phyloP scores from a whole-genome alignment of 768 basidiomycete species.

The Chalciporus pseudorubinellus region DNA sequence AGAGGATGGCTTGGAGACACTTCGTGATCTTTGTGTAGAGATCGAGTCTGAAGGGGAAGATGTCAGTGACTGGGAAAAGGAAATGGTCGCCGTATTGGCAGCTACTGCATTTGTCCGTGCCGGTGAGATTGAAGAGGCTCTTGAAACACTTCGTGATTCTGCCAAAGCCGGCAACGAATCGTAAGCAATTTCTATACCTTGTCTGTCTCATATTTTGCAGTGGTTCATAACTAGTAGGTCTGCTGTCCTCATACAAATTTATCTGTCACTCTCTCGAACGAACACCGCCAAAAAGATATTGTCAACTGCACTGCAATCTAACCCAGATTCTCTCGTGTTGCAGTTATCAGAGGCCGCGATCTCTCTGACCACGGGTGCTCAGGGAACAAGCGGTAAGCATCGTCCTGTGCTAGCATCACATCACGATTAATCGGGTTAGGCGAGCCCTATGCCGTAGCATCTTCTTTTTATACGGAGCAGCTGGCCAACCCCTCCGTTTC shows the following conservation, averaged over 20 bases:
- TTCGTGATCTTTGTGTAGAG: conserved; percentile 84
- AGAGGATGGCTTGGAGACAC: conserved; percentile 68
- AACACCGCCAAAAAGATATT: conserved; percentile 87
- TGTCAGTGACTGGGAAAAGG: conserved; percentile 64
- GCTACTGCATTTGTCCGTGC: conserved; percentile 85
- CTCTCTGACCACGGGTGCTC: conserved; percentile 71
- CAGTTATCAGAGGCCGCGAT: conserved; percentile 87
- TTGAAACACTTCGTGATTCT: conserved; percentile 76
- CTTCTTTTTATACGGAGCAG: conserved; percentile 79
- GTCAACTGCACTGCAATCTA: conserved; percentile 78
- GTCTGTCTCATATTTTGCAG: neutral
- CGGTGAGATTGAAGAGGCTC: conserved; percentile 86
- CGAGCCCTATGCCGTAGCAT: conserved; percentile 38
- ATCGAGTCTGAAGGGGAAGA: conserved; percentile 72
- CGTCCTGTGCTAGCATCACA: conserved; percentile 24
- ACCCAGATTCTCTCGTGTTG: conserved; percentile 86
- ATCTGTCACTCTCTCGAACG: conserved; percentile 84
- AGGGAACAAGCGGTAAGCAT: conserved; percentile 46
- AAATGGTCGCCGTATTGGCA: conserved; percentile 72
- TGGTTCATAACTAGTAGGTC: conserved; percentile 46
- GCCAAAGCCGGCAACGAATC: conserved; percentile 83
- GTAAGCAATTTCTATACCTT: conserved; percentile 43
- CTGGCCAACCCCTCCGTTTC: conserved; percentile 76
- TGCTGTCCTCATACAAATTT: conserved; percentile 79
- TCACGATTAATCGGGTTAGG: conserved; percentile 12